Evolutionary conservation across 768 basidiomycete species (phyloP).

Genomic region (Termitomyces sp.): DNA sequence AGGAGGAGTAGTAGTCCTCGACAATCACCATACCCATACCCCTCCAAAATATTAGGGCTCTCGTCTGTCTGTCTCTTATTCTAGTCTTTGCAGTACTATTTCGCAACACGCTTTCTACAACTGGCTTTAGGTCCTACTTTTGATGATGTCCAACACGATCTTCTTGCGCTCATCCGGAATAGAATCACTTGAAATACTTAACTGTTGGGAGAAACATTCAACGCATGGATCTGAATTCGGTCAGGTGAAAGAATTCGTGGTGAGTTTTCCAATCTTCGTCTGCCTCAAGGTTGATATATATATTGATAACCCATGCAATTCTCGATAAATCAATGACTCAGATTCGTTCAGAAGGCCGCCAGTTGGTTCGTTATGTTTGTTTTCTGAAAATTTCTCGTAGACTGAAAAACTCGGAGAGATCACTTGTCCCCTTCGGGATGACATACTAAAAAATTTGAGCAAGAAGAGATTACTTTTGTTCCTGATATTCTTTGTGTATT

Average conservation of each 20-base stretch:
- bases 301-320: background rate
- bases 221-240: background rate
- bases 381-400: too few species aligned
- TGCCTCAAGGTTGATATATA: background rate
- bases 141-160: constrained; percentile 21
- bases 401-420: too few species aligned
- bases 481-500: background rate
- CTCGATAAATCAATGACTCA: background rate
- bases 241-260: background rate
- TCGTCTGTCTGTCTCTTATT: constrained; percentile 13
- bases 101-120: constrained; percentile 33
- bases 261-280: background rate
- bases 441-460: too few species aligned
- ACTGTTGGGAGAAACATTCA: background rate
- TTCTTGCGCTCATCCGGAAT: background rate
- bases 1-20: constrained; percentile 41
- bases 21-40: constrained; percentile 22
- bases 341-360: background rate
- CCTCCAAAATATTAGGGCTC: constrained; percentile 11
- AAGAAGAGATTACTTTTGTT: background rate
- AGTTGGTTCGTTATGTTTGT: background rate
- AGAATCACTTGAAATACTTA: background rate
- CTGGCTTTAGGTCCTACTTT: constrained; percentile 18
- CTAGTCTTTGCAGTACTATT: constrained; percentile 25
- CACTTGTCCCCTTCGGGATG: too few species aligned